Evolutionary conservation across 352 stramenopile species (phyloP).

Genomic region (Thraustochytrium sp.): DNA sequence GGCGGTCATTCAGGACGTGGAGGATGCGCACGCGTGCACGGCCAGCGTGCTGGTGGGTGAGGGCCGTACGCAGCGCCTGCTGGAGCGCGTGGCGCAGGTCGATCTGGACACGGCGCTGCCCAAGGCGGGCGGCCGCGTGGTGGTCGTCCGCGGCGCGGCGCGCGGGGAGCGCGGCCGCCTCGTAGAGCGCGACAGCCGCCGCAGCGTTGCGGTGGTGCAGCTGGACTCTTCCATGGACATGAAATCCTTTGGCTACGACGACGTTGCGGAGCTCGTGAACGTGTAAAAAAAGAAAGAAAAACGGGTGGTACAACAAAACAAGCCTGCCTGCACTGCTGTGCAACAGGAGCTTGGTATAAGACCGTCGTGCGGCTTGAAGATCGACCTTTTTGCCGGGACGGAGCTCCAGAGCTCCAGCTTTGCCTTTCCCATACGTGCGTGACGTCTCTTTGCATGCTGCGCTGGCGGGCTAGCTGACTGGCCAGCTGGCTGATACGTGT

Average conservation of each 20-base stretch:
- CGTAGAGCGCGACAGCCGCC: background rate
- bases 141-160: background rate
- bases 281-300: background rate
- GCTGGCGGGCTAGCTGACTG: too few species aligned
- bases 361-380: too few species aligned
- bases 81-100: background rate
- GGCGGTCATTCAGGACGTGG: background rate
- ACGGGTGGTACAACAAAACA: background rate
- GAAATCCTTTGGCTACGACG: background rate
- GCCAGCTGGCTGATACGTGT: too few species aligned
- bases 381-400: too few species aligned
- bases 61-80: background rate
- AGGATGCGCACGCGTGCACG: background rate
- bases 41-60: background rate
- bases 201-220: background rate
- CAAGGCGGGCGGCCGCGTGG: background rate
- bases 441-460: too few species aligned
- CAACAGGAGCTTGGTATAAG: background rate
- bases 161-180: background rate
- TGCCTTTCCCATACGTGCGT: too few species aligned
- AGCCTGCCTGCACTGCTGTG: background rate
- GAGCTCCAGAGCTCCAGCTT: too few species aligned
- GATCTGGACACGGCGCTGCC: slow-evolving; percentile 17
- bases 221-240: background rate
- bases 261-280: background rate